A percentile compares a stretch with the other conserved stretches of the same genome.
Evolutionary conservation across 2,329 filamentous ascomycete species (phyloP).

Genomic region (Aspergillus carbonarius): DNA sequence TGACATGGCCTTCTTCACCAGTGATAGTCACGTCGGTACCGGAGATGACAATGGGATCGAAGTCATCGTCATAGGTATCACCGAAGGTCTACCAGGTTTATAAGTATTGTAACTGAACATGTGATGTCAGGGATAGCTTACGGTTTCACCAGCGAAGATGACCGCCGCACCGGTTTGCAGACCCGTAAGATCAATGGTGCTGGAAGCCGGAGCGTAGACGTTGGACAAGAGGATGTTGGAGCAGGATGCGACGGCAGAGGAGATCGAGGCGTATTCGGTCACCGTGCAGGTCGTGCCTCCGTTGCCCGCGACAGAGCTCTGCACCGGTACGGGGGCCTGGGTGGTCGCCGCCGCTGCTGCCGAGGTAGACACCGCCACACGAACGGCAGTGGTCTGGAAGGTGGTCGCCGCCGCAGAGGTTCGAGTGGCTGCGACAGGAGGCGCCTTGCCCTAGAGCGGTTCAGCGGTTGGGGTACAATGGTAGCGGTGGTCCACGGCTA

Average conservation of each 20-base stretch:
- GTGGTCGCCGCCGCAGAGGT: not conserved
- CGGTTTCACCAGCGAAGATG: conserved; percentile 41
- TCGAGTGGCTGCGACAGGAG: conserved; percentile 1
- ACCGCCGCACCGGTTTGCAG: conserved; percentile 44
- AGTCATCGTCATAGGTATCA: conserved; percentile 39
- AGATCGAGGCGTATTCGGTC: conserved; percentile 32
- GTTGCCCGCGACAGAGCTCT: conserved; percentile 7
- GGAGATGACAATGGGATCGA: conserved; percentile 38
- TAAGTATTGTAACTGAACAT: not conserved
- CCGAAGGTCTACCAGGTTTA: conserved; percentile 30
- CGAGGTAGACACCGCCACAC: not conserved
- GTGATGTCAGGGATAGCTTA: conserved; percentile 1
- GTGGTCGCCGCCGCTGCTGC: not conserved
- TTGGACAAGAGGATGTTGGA: conserved; percentile 43
- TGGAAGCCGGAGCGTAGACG: conserved; percentile 40
- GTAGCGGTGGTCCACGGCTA: no score
- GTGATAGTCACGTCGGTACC: conserved; percentile 44
- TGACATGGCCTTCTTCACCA: conserved; percentile 34
- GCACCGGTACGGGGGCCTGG: not conserved
- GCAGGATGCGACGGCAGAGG: conserved; percentile 42
- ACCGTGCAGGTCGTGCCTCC: conserved; percentile 24
- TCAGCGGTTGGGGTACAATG: not conserved
- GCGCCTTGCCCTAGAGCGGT: not conserved
- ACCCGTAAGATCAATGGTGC: conserved; percentile 42
- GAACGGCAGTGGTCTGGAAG: not conserved